These are phyloP conservation scores for Nicotiana otophora DNA, from an alignment of 257 asterid genomes.

Conservation along the genomic window DNA sequence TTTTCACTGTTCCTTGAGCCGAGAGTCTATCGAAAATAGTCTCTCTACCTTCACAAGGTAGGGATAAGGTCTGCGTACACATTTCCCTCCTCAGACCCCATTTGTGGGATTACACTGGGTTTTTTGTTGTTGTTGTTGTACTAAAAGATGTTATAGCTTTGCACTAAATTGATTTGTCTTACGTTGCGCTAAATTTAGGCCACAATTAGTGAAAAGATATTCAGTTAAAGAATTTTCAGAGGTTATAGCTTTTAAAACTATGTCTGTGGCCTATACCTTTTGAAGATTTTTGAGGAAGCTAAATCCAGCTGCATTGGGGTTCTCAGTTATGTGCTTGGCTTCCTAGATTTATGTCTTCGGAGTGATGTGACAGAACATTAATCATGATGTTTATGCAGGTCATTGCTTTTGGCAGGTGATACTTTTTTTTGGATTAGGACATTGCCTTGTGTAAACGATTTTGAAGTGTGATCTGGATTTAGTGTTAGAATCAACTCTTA, in stretches of 20 bases:
- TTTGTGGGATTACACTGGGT: too few relatives aligned
- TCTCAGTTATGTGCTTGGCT: background rate
- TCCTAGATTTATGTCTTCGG: background rate
- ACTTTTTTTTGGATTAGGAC: background rate
- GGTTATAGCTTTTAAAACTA: background rate
- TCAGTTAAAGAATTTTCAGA: background rate
- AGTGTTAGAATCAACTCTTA: background rate
- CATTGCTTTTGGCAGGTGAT: slow-evolving; percentile 1
- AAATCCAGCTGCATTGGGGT: background rate
- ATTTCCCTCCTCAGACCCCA: too few relatives aligned
- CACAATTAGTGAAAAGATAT: background rate
- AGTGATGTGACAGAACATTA: background rate
- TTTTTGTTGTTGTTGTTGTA: background rate
- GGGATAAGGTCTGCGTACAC: too few relatives aligned
- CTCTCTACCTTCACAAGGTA: too few relatives aligned
- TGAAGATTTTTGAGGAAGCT: background rate
- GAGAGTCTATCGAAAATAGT: too few relatives aligned
- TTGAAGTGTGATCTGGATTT: background rate
- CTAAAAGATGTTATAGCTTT: too few relatives aligned
- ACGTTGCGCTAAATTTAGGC: background rate
- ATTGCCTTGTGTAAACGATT: background rate
- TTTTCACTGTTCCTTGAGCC: too few relatives aligned
- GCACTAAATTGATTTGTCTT: background rate
- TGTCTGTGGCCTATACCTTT: background rate
- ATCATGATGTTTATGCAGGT: background rate